Percentiles rank a stretch among this genome's conserved stretches.
Conservation (phyloP, 2,329 filamentous ascomycete genomes). For the Stagonosporopsis vannaccii region DNA sequence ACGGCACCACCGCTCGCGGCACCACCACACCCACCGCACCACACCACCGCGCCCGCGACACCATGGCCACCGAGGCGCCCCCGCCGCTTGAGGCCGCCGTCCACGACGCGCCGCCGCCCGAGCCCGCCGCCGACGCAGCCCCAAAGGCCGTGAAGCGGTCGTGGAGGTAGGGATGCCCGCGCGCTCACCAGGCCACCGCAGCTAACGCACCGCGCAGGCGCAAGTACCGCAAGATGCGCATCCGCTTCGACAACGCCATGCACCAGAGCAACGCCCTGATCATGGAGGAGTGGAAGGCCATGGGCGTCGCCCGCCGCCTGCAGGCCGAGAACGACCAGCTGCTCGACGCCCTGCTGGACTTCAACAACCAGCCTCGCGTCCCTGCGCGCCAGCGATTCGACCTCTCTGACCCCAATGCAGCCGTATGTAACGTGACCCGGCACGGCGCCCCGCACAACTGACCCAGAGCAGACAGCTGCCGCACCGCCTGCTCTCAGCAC, state of each 20-base stretch:
- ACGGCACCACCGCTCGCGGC: neutral
- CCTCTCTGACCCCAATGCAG: conserved; percentile 54
- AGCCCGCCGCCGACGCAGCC: conserved; percentile 27
- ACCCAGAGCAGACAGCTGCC: no score
- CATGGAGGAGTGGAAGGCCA: conserved; percentile 79
- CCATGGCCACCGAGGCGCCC: conserved; percentile 41
- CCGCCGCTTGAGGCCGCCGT: conserved; percentile 16
- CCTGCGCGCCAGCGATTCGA: conserved; percentile 77
- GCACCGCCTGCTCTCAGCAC: no score
- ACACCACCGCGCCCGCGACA: neutral
- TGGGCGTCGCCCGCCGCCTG: conserved; percentile 80
- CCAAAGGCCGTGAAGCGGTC: conserved; percentile 47
- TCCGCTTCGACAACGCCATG: conserved; percentile 79
- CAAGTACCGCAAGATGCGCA: conserved; percentile 93
- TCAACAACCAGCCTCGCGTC: conserved; percentile 85
- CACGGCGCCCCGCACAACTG: no score
- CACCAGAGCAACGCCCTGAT: conserved; percentile 83
- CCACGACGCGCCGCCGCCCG: conserved; percentile 15
- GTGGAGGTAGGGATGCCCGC: conserved; percentile 42
- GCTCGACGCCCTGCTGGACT: conserved; percentile 85
- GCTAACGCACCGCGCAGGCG: conserved; percentile 60
- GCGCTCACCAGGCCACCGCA: neutral
- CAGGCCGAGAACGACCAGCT: conserved; percentile 92
- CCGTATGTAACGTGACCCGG: no score
- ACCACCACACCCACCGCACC: neutral